phyloP scores from a whole-genome alignment of 495 filamentous ascomycete genomes.

The Penicillium subrubescens region DNA sequence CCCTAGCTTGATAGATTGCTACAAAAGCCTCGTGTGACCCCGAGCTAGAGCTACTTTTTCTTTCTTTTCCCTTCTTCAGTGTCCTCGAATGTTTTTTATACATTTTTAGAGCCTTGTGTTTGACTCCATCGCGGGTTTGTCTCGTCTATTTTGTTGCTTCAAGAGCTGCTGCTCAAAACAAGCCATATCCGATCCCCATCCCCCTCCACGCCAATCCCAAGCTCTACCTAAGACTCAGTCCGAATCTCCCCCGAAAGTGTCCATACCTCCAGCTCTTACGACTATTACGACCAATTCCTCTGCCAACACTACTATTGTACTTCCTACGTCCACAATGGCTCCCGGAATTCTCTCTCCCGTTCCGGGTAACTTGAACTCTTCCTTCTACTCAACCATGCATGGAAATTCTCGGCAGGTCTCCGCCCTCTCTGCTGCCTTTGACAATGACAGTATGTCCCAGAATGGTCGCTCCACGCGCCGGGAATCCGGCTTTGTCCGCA shows the following conservation, averaged over 20 bases:
- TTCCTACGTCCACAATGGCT: constrained; percentile 20
- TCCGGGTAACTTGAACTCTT: constrained; percentile 25
- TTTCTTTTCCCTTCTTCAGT: not conserved
- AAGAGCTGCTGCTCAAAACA: constrained; percentile 29
- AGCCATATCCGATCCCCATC: constrained; percentile 12
- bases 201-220: constrained; percentile 16
- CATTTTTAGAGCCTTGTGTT: constrained; percentile 1
- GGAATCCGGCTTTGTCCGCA: constrained; percentile 25
- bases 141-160: constrained; percentile 25
- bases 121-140: constrained; percentile 22
- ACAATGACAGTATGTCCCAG: constrained; percentile 30
- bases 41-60: not conserved
- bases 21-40: constrained; percentile 2
- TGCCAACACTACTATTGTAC: not conserved
- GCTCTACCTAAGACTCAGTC: not conserved
- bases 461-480: constrained; percentile 23
- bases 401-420: constrained; percentile 26
- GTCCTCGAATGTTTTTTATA: constrained; percentile 3
- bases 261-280: constrained; percentile 9
- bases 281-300: not conserved
- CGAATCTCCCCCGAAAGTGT: constrained; percentile 8
- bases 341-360: constrained; percentile 26
- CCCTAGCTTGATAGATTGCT: not conserved
- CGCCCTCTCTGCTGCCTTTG: constrained; percentile 21
- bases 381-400: constrained; percentile 19